These are phyloP conservation scores for Candida michaelii DNA, from an alignment of 805 yeast species.

Conservation along the genomic window DNA sequence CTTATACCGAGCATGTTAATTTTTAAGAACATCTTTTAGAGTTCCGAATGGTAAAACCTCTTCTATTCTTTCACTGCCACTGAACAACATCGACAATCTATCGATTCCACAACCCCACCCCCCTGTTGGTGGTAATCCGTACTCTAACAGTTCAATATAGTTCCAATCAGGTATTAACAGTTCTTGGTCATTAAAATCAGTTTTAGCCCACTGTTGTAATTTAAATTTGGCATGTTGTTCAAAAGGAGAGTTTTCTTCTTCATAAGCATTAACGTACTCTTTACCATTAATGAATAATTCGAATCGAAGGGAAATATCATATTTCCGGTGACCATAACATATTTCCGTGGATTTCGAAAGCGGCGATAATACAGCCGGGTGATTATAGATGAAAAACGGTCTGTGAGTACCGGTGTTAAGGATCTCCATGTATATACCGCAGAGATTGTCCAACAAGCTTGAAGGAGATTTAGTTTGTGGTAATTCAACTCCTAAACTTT, in stretches of 20 bases:
- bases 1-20: conserved; percentile 27
- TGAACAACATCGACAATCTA: conserved; percentile 76
- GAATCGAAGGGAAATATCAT: conserved; percentile 64
- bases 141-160: conserved; percentile 77
- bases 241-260: conserved; percentile 89
- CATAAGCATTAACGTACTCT: conserved; percentile 91
- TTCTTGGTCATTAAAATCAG: conserved; percentile 56
- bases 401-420: conserved; percentile 19
- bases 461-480: conserved; percentile 50
- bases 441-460: conserved; percentile 63
- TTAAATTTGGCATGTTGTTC: conserved; percentile 64
- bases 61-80: conserved; percentile 65
- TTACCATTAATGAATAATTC: conserved; percentile 79
- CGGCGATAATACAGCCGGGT: conserved; percentile 85
- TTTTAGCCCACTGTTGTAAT: conserved; percentile 52
- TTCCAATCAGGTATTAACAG: conserved; percentile 67
- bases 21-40: conserved; percentile 65
- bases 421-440: conserved; percentile 64
- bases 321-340: conserved; percentile 27
- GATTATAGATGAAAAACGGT: conserved; percentile 79
- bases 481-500: conserved; percentile 31
- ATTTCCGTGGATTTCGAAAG: conserved; percentile 65
- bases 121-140: conserved; percentile 96
- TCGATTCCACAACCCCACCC: conserved; percentile 98
- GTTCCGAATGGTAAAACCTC: conserved; percentile 75